A percentile compares a stretch with the other conserved stretches of the same genome.
phyloP scores from a whole-genome alignment of 2,329 filamentous ascomycete genomes.

The Hirsutella rhossiliensis region DNA sequence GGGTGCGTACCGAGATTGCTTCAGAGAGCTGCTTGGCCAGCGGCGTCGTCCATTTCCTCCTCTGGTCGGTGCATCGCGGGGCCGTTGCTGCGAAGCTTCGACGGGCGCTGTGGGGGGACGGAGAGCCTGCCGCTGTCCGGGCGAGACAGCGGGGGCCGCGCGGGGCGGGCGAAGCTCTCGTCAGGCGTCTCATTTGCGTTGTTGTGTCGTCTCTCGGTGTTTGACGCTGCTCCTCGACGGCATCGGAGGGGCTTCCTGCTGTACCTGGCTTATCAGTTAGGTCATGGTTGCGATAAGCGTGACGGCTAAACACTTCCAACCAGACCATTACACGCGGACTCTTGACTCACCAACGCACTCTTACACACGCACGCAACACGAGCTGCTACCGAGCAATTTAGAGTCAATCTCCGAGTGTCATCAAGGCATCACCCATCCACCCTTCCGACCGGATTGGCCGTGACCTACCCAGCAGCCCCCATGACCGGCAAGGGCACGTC shows the following conservation, averaged over 20 bases:
- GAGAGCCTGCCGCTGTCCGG: background rate
- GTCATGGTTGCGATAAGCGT: too few relatives aligned
- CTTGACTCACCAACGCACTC: too few relatives aligned
- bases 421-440: background rate
- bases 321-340: too few relatives aligned
- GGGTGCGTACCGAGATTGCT: conserved; percentile 62
- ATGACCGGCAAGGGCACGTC: conserved; percentile 58
- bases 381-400: too few relatives aligned
- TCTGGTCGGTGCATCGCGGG: conserved; percentile 5
- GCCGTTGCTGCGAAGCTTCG: conserved; percentile 1
- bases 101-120: background rate
- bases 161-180: background rate
- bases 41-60: conserved; percentile 79
- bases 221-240: too few relatives aligned
- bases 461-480: background rate
- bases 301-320: too few relatives aligned
- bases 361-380: too few relatives aligned
- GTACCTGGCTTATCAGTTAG: too few relatives aligned
- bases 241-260: too few relatives aligned
- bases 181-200: background rate
- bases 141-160: background rate
- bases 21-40: conserved; percentile 77
- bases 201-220: too few relatives aligned
- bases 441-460: background rate
- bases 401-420: too few relatives aligned